Evolutionary conservation across 805 yeast genomes (phyloP).

Genomic region (Cyberlindnera veronae): DNA sequence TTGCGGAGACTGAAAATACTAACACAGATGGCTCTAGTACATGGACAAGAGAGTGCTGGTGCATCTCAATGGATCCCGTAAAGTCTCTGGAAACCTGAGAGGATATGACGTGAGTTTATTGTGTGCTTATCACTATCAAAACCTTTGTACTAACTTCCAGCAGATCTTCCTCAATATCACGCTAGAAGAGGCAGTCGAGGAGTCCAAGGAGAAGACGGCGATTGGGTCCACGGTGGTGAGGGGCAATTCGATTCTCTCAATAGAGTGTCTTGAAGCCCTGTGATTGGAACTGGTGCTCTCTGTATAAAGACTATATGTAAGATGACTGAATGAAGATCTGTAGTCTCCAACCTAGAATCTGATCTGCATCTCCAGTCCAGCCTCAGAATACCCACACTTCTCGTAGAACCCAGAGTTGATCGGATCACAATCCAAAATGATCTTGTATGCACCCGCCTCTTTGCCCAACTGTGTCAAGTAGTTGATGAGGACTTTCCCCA

Average conservation of each 20-base stretch:
- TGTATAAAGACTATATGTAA: neutral
- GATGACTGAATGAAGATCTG: neutral
- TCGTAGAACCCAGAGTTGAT: constrained; percentile 81
- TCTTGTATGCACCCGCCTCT: constrained; percentile 73
- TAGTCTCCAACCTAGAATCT: constrained; percentile 33
- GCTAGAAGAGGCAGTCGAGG: constrained; percentile 67
- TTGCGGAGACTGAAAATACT: neutral
- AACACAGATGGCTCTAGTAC: constrained; percentile 42
- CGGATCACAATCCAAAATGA: constrained; percentile 84
- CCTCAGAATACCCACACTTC: constrained; percentile 72
- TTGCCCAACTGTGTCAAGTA: constrained; percentile 58
- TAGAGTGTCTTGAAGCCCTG: constrained; percentile 43
- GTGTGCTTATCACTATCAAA: neutral
- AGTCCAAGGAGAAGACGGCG: constrained; percentile 39
- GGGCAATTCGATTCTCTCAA: constrained; percentile 73
- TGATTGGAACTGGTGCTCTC: constrained; percentile 6
- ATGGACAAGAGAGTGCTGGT: constrained; percentile 73
- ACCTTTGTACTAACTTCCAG: constrained; percentile 1
- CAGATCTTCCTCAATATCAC: constrained; percentile 68
- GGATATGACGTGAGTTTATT: constrained; percentile 60
- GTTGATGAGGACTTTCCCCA: constrained; percentile 68
- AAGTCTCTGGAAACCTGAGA: constrained; percentile 72
- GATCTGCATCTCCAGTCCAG: constrained; percentile 67
- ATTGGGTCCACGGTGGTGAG: constrained; percentile 72
- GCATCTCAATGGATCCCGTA: constrained; percentile 75